A percentile compares a stretch with the other conserved stretches of the same genome.
These are phyloP conservation scores for Irpex rosettiformis DNA, from an alignment of 1,284 basidiomycete species.

Conservation along the genomic window DNA sequence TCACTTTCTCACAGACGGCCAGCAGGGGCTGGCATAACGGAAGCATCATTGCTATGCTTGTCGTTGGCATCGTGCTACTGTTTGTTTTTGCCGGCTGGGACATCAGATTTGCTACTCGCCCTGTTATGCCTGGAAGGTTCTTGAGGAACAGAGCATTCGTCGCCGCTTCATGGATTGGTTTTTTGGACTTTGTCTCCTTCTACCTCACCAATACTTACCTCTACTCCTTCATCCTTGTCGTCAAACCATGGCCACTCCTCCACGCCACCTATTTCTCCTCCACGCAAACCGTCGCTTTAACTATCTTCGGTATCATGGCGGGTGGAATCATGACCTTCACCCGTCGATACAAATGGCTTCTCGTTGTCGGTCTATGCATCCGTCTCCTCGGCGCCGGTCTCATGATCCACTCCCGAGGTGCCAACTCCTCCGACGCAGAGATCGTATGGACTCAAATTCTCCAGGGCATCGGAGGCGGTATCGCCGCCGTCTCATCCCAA, in stretches of 20 bases:
- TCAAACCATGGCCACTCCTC: constrained; percentile 54
- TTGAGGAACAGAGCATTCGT: constrained; percentile 56
- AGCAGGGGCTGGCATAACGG: constrained; percentile 34
- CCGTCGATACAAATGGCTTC: constrained; percentile 58
- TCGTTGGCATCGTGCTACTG: constrained; percentile 44
- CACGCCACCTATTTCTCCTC: constrained; percentile 53
- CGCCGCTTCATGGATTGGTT: constrained; percentile 60
- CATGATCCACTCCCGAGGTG: constrained; percentile 72
- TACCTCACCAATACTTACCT: constrained; percentile 60
- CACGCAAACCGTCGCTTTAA: constrained; percentile 58
- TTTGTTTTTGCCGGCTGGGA: constrained; percentile 48
- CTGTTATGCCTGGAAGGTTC: constrained; percentile 55
- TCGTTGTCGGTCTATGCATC: constrained; percentile 64
- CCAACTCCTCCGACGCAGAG: constrained; percentile 54
- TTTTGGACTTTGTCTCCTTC: constrained; percentile 69
- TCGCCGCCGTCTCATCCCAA: constrained; percentile 67
- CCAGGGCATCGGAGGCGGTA: constrained; percentile 78
- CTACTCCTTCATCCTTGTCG: constrained; percentile 58
- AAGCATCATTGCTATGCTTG: constrained; percentile 56
- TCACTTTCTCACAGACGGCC: constrained; percentile 44
- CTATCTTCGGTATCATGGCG: constrained; percentile 60
- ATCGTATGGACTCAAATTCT: constrained; percentile 72
- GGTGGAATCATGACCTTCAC: constrained; percentile 54
- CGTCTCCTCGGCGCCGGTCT: constrained; percentile 67
- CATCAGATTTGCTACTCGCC: constrained; percentile 42